These are phyloP conservation scores for Calendula officinalis DNA, from an alignment of 129 eudicot species.

Conservation along the genomic window DNA sequence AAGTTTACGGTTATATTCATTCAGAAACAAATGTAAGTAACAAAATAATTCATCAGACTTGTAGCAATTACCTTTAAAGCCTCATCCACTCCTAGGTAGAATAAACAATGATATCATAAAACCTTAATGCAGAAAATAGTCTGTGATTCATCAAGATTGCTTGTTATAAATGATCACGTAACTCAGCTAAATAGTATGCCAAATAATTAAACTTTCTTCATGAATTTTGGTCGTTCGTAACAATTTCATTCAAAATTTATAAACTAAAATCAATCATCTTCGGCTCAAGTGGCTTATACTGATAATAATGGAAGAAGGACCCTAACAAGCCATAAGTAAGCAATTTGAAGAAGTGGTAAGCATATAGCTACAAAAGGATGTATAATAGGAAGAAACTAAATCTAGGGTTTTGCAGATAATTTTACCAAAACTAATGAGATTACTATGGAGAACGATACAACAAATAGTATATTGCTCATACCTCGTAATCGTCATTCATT, in stretches of 20 bases:
- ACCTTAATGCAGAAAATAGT: neutral
- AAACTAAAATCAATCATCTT: neutral
- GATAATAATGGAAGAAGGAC: neutral
- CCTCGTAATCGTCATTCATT: slow-evolving; percentile 32
- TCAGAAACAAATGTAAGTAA: too few relatives aligned
- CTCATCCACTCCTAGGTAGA: too few relatives aligned
- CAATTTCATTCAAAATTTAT: neutral
- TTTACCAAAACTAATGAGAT: neutral
- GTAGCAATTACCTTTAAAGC: too few relatives aligned
- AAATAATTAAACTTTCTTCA: neutral
- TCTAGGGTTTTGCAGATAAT: slow-evolving; percentile 17
- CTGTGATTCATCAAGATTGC: neutral
- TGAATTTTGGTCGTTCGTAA: neutral
- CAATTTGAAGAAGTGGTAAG: neutral
- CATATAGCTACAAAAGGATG: neutral
- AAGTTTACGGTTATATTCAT: too few relatives aligned
- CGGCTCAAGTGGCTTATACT: neutral
- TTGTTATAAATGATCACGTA: neutral
- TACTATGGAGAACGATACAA: neutral
- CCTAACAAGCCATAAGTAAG: neutral
- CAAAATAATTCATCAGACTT: too few relatives aligned
- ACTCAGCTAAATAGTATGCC: neutral
- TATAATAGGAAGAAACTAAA: neutral
- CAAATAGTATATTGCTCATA: slow-evolving; percentile 9
- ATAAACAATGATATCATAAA: too few relatives aligned